Evolutionary conservation across 306 rosid genomes (phyloP).

Genomic region (Vigna nakashimae): DNA sequence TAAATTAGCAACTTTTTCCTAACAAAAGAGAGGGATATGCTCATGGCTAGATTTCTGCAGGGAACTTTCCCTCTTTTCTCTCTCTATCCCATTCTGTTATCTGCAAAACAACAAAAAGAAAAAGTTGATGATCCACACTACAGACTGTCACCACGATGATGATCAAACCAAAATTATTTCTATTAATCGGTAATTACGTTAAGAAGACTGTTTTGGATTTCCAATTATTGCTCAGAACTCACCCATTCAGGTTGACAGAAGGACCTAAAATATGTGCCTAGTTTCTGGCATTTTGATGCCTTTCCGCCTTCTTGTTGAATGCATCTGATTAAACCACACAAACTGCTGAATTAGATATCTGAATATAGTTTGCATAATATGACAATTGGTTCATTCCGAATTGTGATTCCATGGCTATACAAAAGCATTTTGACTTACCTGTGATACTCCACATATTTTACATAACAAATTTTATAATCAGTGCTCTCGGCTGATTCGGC

Average conservation of each 20-base stretch:
- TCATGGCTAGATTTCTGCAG: slow-evolving; percentile 31
- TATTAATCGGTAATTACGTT: neutral
- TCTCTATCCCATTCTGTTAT: slow-evolving; percentile 56
- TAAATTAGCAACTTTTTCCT: neutral
- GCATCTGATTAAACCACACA: slow-evolving; percentile 38
- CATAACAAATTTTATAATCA: slow-evolving; percentile 50
- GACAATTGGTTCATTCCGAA: no score
- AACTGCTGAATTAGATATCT: neutral
- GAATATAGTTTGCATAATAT: no score
- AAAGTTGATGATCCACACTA: no score
- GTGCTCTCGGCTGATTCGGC: neutral
- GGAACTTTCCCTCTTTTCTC: slow-evolving; percentile 51
- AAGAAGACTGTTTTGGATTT: neutral
- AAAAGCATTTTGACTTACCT: slow-evolving; percentile 36
- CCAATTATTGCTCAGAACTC: neutral
- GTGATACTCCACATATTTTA: slow-evolving; percentile 51
- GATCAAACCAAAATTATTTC: neutral
- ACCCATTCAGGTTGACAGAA: slow-evolving; percentile 57
- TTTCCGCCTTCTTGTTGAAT: slow-evolving; percentile 43
- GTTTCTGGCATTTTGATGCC: slow-evolving; percentile 49
- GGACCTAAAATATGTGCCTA: slow-evolving; percentile 39
- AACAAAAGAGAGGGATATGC: no score
- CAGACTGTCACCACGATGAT: no score
- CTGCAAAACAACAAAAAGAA: slow-evolving; percentile 29
- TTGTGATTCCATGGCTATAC: neutral